Percentiles rank a stretch among this genome's conserved stretches.
phyloP scores from a whole-genome alignment of 805 yeast species.

The Candida hungchunana region DNA sequence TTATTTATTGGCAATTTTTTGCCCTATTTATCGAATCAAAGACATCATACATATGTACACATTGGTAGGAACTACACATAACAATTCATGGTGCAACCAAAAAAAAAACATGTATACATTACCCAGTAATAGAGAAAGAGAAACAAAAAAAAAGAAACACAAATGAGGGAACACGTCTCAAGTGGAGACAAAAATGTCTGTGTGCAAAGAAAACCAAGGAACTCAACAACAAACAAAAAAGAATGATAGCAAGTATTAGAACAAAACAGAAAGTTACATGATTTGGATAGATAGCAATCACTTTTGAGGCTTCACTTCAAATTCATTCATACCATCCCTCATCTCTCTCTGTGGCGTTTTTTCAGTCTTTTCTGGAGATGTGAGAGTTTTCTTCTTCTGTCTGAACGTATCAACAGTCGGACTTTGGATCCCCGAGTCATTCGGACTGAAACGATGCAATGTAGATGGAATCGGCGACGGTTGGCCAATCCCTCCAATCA shows the following conservation, averaged over 20 bases:
- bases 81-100: background rate
- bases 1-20: constrained; percentile 2
- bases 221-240: background rate
- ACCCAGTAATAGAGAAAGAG: background rate
- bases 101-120: background rate
- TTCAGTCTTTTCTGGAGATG: constrained; percentile 2
- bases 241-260: no score
- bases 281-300: no score
- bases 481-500: constrained; percentile 9
- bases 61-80: background rate
- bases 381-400: constrained; percentile 1
- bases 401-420: constrained; percentile 8
- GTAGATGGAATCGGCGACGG: constrained; percentile 18
- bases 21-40: background rate
- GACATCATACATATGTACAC: background rate
- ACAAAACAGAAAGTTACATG: no score
- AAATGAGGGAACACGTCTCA: background rate
- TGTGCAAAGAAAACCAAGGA: background rate
- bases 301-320: no score
- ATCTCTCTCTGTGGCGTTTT: constrained; percentile 4
- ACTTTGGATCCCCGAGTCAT: constrained; percentile 4
- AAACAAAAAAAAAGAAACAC: background rate
- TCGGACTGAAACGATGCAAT: constrained; percentile 16
- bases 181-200: background rate
- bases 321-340: constrained; percentile 18